A percentile compares a stretch with the other conserved stretches of the same genome.
phyloP scores from a whole-genome alignment of 2,329 filamentous ascomycete genomes.

The Ascochyta lentis region DNA sequence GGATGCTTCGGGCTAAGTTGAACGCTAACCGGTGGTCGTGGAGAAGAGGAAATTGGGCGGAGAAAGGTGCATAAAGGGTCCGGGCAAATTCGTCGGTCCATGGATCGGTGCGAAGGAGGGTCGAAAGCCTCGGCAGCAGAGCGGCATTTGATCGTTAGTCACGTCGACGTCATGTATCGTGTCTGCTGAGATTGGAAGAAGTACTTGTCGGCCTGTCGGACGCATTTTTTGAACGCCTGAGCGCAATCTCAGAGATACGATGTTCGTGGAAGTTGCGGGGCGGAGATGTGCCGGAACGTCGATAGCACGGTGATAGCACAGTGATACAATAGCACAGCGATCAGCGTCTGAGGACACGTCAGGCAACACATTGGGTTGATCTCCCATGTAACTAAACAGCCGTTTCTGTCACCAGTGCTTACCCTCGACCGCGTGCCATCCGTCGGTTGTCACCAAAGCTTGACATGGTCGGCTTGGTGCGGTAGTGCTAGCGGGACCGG shows the following conservation, averaged over 20 bases:
- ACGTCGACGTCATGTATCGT: constrained; percentile 11
- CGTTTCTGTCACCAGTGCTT: constrained; percentile 17
- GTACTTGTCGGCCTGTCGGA: not conserved
- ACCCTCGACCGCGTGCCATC: constrained; percentile 6
- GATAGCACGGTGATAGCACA: constrained; percentile 7
- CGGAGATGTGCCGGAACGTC: not conserved
- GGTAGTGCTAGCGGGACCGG: constrained; percentile 16
- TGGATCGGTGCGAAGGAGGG: not conserved
- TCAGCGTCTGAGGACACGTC: constrained; percentile 6
- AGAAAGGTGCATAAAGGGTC: constrained; percentile 1
- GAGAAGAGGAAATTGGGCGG: constrained; percentile 3
- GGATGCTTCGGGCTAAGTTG: constrained; percentile 36
- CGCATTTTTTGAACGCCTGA: not conserved
- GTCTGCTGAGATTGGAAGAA: constrained; percentile 4
- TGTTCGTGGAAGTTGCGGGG: constrained; percentile 6
- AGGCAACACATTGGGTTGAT: constrained; percentile 3
- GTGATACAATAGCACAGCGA: constrained; percentile 1
- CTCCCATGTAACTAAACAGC: constrained; percentile 3
- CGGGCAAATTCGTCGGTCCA: not conserved
- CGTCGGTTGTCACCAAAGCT: constrained; percentile 26
- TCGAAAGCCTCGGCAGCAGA: constrained; percentile 1
- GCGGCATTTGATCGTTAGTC: constrained; percentile 9
- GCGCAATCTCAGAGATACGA: constrained; percentile 13
- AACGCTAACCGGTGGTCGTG: constrained; percentile 1
- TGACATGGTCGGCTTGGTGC: constrained; percentile 12